Percentiles rank a stretch among this genome's conserved stretches.
phyloP scores from a whole-genome alignment of 352 stramenopile genomes.

The Pythium coloratum region DNA sequence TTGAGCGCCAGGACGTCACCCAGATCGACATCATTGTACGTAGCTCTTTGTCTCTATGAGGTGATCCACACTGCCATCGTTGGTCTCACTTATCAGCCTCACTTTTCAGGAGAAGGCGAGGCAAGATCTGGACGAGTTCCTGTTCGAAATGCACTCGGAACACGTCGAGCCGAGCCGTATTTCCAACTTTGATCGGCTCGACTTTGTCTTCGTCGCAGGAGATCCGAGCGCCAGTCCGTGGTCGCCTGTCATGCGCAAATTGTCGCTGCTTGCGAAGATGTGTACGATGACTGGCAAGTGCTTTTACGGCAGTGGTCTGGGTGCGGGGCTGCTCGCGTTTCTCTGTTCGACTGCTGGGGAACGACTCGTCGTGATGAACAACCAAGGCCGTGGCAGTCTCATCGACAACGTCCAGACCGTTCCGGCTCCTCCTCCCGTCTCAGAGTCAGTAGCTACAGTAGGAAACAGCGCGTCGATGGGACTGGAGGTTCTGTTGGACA shows the following conservation, averaged over 20 bases:
- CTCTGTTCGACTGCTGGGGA: conserved; percentile 74
- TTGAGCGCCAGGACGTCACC: conserved; percentile 67
- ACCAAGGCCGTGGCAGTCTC: conserved; percentile 48
- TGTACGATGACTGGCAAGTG: conserved; percentile 90
- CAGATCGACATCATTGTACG: conserved; percentile 60
- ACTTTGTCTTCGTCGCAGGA: conserved; percentile 80
- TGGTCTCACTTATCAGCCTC: not conserved
- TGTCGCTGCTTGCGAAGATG: conserved; percentile 73
- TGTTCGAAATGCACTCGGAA: conserved; percentile 78
- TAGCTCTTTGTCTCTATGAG: not conserved
- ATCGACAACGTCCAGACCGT: conserved; percentile 44
- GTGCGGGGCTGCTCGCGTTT: conserved; percentile 60
- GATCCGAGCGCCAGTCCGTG: conserved; percentile 65
- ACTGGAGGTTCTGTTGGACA: conserved; percentile 61
- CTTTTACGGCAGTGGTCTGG: conserved; percentile 62
- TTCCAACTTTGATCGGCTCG: conserved; percentile 77
- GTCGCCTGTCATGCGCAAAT: conserved; percentile 58
- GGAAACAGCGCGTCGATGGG: not conserved
- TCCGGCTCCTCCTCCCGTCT: conserved; percentile 29
- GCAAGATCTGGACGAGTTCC: conserved; percentile 64
- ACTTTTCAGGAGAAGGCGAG: conserved; percentile 51
- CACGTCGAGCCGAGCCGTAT: conserved; percentile 62
- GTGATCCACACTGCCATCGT: not conserved
- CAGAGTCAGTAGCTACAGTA: not conserved
- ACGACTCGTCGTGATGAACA: conserved; percentile 60